Evolutionary conservation across 1,284 basidiomycete species (phyloP).

Genomic region (Peniophora sp.): DNA sequence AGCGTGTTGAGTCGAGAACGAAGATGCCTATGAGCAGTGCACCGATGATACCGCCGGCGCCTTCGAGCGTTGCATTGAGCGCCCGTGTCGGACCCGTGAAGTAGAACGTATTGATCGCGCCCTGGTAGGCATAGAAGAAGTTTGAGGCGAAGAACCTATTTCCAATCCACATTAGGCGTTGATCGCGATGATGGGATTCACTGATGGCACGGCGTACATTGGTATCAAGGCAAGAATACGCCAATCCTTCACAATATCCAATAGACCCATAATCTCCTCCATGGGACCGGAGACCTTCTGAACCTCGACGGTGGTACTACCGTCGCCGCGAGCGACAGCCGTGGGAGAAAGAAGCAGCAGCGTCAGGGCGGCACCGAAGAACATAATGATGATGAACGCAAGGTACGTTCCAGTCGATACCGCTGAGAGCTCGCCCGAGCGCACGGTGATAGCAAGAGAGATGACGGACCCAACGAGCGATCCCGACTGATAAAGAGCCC

Average conservation of each 20-base stretch:
- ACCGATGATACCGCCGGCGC: constrained; percentile 31
- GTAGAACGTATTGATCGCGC: constrained; percentile 24
- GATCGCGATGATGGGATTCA: too few relatives aligned
- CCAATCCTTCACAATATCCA: constrained; percentile 29
- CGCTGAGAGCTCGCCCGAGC: constrained; percentile 19
- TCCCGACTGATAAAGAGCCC: constrained; percentile 48
- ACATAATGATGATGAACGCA: constrained; percentile 34
- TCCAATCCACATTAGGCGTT: too few relatives aligned
- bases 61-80: constrained; percentile 34
- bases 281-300: constrained; percentile 24
- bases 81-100: constrained; percentile 34
- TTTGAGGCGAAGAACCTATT: constrained; percentile 28
- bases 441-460: constrained; percentile 36
- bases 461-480: constrained; percentile 43
- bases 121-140: constrained; percentile 36
- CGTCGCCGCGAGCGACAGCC: constrained; percentile 29
- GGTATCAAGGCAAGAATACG: constrained; percentile 29
- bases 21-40: constrained; percentile 32
- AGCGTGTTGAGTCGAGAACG: constrained; percentile 27
- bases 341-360: constrained; percentile 28
- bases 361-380: constrained; percentile 28
- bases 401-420: constrained; percentile 34
- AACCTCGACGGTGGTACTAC: constrained; percentile 29
- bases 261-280: constrained; percentile 25
- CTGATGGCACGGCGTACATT: constrained; percentile 12